phyloP scores from a whole-genome alignment of 176 grass and related monocot species.

The Eragrostis nindensis region DNA sequence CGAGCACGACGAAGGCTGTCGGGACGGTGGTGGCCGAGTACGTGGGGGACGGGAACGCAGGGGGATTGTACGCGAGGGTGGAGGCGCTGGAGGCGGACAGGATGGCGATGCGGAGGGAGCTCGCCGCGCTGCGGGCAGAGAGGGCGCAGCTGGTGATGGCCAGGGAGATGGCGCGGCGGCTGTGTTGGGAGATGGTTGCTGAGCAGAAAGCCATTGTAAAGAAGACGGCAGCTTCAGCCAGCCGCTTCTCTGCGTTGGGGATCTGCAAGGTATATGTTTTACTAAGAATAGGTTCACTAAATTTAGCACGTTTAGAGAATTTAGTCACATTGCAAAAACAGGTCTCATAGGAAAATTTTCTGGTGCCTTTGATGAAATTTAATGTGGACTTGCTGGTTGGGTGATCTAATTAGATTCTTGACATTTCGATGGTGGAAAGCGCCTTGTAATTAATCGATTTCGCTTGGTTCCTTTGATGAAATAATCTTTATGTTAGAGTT shows the following conservation, averaged over 20 bases:
- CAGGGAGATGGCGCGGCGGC: constrained; percentile 65
- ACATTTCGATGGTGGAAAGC: background rate
- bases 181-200: constrained; percentile 63
- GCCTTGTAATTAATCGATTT: background rate
- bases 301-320: constrained; percentile 16
- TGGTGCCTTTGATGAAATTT: background rate
- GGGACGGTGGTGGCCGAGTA: constrained; percentile 43
- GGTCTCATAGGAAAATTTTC: constrained; percentile 5
- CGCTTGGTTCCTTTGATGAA: background rate
- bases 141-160: constrained; percentile 70
- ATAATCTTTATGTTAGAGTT: background rate
- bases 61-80: constrained; percentile 58
- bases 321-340: background rate
- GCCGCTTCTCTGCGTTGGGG: constrained; percentile 56
- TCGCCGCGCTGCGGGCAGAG: constrained; percentile 60
- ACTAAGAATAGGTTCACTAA: background rate
- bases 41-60: constrained; percentile 29
- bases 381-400: background rate
- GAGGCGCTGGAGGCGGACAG: constrained; percentile 78
- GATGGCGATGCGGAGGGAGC: constrained; percentile 57
- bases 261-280: constrained; percentile 70
- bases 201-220: constrained; percentile 50
- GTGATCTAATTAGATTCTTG: background rate
- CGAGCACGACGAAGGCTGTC: constrained; percentile 45
- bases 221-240: constrained; percentile 20